Conservation (phyloP, 2,329 filamentous ascomycete species). For the Diatrype stigma region DNA sequence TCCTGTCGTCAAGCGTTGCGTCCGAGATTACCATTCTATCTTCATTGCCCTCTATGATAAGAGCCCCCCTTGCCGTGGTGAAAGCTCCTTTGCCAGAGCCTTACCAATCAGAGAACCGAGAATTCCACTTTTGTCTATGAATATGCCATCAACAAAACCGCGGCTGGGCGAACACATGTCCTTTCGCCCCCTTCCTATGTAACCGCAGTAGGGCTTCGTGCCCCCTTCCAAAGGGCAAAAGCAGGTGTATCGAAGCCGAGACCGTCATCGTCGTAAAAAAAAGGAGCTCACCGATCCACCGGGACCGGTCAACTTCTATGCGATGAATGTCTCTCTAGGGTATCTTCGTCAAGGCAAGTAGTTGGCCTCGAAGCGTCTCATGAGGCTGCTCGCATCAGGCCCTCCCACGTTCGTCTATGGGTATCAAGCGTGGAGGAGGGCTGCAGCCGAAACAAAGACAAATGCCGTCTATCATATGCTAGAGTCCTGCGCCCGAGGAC, state of each 20-base stretch:
- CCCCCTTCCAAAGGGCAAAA: slow-evolving; percentile 29
- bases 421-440: slow-evolving; percentile 30
- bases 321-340: slow-evolving; percentile 24
- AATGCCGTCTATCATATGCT: slow-evolving; percentile 35
- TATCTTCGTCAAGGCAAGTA: slow-evolving; percentile 24
- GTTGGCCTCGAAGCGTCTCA: slow-evolving; percentile 28
- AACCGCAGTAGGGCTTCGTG: slow-evolving; percentile 25
- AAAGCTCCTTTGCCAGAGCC: slow-evolving; percentile 19
- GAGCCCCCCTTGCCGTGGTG: slow-evolving; percentile 20
- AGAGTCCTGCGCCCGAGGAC: slow-evolving; percentile 28
- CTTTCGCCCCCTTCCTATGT: slow-evolving; percentile 30
- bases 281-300: slow-evolving; percentile 17
- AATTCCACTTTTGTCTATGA: slow-evolving; percentile 66
- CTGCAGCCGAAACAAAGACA: slow-evolving; percentile 32
- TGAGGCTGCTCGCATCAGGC: slow-evolving; percentile 29
- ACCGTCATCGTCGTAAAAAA: slow-evolving; percentile 30
- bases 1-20: slow-evolving; percentile 25
- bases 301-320: slow-evolving; percentile 24
- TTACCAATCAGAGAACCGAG: slow-evolving; percentile 51
- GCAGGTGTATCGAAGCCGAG: slow-evolving; percentile 29
- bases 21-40: slow-evolving; percentile 32
- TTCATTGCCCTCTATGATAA: slow-evolving; percentile 26
- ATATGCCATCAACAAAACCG: slow-evolving; percentile 30
- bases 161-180: slow-evolving; percentile 23
- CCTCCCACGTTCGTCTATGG: slow-evolving; percentile 30